Conservation (phyloP, 805 yeast genomes). For the Kockiozyma suomiensis region DNA sequence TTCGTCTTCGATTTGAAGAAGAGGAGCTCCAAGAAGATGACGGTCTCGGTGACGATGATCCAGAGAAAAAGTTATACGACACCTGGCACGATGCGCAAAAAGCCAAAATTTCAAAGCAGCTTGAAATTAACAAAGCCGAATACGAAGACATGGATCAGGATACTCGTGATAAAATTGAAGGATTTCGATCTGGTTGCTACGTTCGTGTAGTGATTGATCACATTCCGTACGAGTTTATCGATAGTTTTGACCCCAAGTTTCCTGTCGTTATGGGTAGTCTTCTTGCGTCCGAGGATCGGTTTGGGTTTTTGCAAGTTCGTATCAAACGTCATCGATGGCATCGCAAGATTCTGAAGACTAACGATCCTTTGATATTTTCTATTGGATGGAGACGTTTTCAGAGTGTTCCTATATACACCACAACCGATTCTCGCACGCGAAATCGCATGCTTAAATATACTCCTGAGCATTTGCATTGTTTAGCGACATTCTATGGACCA, state of each 20-base stretch:
- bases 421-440: constrained; percentile 96
- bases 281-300: constrained; percentile 84
- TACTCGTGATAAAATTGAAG: constrained; percentile 83
- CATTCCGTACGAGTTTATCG: constrained; percentile 87
- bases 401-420: constrained; percentile 91
- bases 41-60: constrained; percentile 71
- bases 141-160: constrained; percentile 68
- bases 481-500: constrained; percentile 96
- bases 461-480: constrained; percentile 96
- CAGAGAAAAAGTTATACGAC: constrained; percentile 78
- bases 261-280: constrained; percentile 92
- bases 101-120: constrained; percentile 94
- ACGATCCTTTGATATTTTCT: constrained; percentile 91
- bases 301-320: constrained; percentile 90
- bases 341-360: constrained; percentile 89
- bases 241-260: constrained; percentile 79
- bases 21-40: constrained; percentile 58
- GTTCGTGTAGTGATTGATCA: constrained; percentile 82
- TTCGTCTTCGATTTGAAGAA: constrained; percentile 86
- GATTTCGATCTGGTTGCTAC: constrained; percentile 90
- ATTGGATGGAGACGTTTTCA: constrained; percentile 99
- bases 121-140: constrained; percentile 82
- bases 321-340: constrained; percentile 99
- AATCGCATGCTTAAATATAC: constrained; percentile 97
- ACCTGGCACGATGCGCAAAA: constrained; percentile 98